These are phyloP conservation scores for Elsinoe arachidis DNA, from an alignment of 2,329 filamentous ascomycete species.

Conservation along the genomic window DNA sequence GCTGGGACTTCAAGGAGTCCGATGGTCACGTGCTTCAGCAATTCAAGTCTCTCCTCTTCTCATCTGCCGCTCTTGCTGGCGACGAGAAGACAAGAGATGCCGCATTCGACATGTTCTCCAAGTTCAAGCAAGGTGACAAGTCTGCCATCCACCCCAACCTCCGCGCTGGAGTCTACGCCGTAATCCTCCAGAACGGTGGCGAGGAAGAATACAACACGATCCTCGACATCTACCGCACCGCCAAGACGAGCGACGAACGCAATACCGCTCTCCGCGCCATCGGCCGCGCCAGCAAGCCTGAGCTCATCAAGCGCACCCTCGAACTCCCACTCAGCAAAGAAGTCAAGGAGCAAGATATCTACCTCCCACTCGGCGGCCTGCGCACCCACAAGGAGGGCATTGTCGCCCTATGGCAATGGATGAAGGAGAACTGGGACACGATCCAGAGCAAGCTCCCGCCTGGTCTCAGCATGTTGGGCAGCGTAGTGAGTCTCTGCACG, in stretches of 20 bases:
- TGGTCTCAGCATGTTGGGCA: slow-evolving; percentile 76
- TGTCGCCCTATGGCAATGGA: slow-evolving; percentile 70
- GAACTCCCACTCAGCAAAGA: slow-evolving; percentile 66
- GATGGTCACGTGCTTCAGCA: slow-evolving; percentile 89
- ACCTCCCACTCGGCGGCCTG: slow-evolving; percentile 74
- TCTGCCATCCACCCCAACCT: slow-evolving; percentile 87
- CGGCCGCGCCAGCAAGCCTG: slow-evolving; percentile 67
- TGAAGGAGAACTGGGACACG: slow-evolving; percentile 81
- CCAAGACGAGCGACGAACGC: slow-evolving; percentile 74
- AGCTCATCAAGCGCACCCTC: slow-evolving; percentile 74
- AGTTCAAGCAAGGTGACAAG: slow-evolving; percentile 70
- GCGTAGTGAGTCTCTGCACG: slow-evolving; percentile 73
- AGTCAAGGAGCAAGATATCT: slow-evolving; percentile 90
- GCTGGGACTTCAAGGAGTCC: slow-evolving; percentile 76
- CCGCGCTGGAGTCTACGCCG: slow-evolving; percentile 74
- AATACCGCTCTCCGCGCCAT: slow-evolving; percentile 81
- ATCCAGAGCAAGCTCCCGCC: slow-evolving; percentile 75
- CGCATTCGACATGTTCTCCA: slow-evolving; percentile 82
- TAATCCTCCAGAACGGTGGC: slow-evolving; percentile 75
- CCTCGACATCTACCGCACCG: slow-evolving; percentile 64
- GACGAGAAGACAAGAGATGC: slow-evolving; percentile 71
- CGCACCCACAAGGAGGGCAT: slow-evolving; percentile 71
- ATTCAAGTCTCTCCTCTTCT: slow-evolving; percentile 88
- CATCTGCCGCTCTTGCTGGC: slow-evolving; percentile 68
- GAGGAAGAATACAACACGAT: slow-evolving; percentile 78